Evolutionary conservation across 257 asterid species (phyloP).

Genomic region (Jasminum sambac): DNA sequence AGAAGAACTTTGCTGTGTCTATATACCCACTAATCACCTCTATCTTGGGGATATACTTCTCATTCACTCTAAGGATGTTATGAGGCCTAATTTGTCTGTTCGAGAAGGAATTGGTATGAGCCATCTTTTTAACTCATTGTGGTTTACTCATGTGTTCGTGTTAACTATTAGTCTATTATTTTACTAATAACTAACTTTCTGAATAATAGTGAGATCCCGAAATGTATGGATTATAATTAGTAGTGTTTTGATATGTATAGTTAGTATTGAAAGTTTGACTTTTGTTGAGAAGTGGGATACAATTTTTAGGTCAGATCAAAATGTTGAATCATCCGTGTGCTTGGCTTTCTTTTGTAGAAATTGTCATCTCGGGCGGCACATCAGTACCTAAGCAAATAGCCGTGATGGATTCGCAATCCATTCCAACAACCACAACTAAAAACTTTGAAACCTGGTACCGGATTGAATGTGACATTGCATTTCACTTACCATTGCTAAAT

Average conservation of each 20-base stretch:
- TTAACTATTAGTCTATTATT: no score
- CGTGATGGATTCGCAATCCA: slow-evolving; percentile 12
- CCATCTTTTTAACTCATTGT: background rate
- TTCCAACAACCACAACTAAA: slow-evolving; percentile 17
- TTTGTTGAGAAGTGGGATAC: no score
- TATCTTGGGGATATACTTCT: slow-evolving; percentile 32
- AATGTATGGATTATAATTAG: no score
- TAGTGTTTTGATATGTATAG: no score
- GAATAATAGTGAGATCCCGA: no score
- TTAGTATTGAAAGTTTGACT: no score
- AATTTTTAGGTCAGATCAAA: no score
- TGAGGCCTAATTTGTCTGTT: slow-evolving; percentile 29
- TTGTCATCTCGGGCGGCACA: slow-evolving; percentile 36
- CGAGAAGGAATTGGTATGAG: slow-evolving; percentile 30
- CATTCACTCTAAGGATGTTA: slow-evolving; percentile 22
- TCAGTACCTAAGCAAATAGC: slow-evolving; percentile 29
- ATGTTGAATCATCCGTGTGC: no score
- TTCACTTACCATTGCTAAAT: background rate
- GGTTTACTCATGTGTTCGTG: background rate
- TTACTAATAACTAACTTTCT: no score
- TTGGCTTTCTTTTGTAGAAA: slow-evolving; percentile 22
- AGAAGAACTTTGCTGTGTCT: slow-evolving; percentile 33
- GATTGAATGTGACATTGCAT: background rate
- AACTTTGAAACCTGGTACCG: slow-evolving; percentile 6
- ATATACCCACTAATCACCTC: slow-evolving; percentile 28